Evolutionary conservation across 2,329 filamentous ascomycete species (phyloP).

Genomic region (Beauveria sp.): DNA sequence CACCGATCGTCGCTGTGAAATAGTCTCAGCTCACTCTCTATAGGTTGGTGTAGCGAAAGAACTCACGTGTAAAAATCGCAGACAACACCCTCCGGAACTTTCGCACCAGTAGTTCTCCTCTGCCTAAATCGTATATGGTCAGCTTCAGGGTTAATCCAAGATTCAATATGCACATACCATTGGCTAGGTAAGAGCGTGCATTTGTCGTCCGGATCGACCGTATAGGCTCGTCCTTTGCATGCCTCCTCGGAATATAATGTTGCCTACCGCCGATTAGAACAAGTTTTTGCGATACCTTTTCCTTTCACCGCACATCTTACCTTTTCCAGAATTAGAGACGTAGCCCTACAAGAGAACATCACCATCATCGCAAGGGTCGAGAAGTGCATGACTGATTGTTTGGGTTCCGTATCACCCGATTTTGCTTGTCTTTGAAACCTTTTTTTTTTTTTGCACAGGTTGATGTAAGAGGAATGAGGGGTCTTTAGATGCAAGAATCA

Average conservation of each 20-base stretch:
- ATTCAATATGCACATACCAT: not conserved
- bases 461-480: not conserved
- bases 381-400: not conserved
- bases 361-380: not conserved
- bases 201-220: not conserved
- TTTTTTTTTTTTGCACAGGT: not conserved
- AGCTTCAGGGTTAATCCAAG: not conserved
- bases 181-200: not conserved
- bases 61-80: not conserved
- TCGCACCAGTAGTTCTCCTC: not conserved
- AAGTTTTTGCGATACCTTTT: too few species aligned
- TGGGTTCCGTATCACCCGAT: not conserved
- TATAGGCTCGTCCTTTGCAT: not conserved
- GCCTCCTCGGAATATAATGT: not conserved
- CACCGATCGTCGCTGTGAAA: conserved; percentile 17
- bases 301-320: not conserved
- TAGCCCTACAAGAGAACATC: not conserved
- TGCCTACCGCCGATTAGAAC: not conserved
- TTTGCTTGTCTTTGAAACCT: not conserved
- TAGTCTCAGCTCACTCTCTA: conserved; percentile 20
- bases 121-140: not conserved
- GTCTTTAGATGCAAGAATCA: not conserved
- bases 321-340: not conserved
- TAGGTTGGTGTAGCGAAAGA: too few species aligned
- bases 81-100: not conserved